phyloP scores from a whole-genome alignment of 352 stramenopile species.

The Thalassiosira mediterranea region DNA sequence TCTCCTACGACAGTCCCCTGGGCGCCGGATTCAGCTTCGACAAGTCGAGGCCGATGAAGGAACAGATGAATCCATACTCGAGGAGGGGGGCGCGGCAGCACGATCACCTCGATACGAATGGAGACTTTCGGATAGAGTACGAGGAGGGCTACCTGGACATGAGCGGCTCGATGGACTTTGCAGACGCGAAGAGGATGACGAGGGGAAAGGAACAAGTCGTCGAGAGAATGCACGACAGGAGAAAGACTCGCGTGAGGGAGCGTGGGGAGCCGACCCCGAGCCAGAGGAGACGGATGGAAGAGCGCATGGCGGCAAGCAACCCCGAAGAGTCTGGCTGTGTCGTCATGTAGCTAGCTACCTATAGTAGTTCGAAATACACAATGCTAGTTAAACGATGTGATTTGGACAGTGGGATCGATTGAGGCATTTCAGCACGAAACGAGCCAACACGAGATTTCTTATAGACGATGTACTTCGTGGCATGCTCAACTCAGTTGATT shows the following conservation, averaged over 20 bases:
- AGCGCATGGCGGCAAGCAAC: not conserved
- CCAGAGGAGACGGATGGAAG: conserved; percentile 1
- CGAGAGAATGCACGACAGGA: conserved; percentile 52
- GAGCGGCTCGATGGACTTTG: conserved; percentile 25
- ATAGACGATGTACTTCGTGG: too few relatives aligned
- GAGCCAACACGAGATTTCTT: too few relatives aligned
- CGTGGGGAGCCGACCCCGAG: conserved; percentile 49
- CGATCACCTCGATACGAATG: conserved; percentile 26
- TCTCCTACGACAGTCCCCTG: conserved; percentile 75
- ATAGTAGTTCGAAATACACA: too few relatives aligned
- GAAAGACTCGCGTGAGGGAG: conserved; percentile 50
- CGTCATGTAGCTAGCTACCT: conserved; percentile 19
- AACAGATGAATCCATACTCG: conserved; percentile 57
- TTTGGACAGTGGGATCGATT: too few relatives aligned
- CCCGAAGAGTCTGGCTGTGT: conserved; percentile 9
- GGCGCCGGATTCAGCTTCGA: conserved; percentile 77
- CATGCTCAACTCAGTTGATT: too few relatives aligned
- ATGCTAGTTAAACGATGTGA: too few relatives aligned
- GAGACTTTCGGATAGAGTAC: conserved; percentile 48
- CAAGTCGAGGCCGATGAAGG: conserved; percentile 7
- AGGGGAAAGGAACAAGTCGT: conserved; percentile 50
- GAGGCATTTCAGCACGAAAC: too few relatives aligned
- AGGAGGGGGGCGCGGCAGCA: conserved; percentile 24
- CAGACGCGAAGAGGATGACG: conserved; percentile 14
- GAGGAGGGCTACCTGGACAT: conserved; percentile 61